A percentile compares a stretch with the other conserved stretches of the same genome.
Evolutionary conservation across 2,329 filamentous ascomycete genomes (phyloP).

Genomic region (Didymella arachidicola): DNA sequence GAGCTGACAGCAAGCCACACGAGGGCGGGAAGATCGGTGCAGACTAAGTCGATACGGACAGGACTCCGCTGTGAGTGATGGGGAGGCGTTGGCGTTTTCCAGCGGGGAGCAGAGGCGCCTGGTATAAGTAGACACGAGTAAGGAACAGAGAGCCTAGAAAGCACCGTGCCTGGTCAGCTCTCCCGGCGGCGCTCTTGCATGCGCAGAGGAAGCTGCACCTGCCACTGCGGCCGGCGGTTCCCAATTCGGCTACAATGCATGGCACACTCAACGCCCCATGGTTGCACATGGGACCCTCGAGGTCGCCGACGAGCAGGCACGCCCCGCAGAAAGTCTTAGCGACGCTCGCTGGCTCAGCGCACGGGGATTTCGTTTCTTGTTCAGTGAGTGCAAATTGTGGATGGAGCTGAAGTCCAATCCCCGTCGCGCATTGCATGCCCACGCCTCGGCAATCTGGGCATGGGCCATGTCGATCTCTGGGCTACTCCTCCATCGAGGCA

Average conservation of each 20-base stretch:
- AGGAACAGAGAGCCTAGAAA: constrained; percentile 2
- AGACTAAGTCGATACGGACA: constrained; percentile 12
- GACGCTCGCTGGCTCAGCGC: constrained; percentile 5
- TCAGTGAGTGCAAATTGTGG: constrained; percentile 5
- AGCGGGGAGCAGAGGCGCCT: constrained; percentile 5
- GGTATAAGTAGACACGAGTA: constrained; percentile 14
- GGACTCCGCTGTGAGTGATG: constrained; percentile 6
- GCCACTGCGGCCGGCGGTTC: constrained; percentile 11
- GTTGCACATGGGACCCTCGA: constrained; percentile 32
- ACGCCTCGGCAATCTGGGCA: constrained; percentile 34
- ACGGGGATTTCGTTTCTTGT: background rate
- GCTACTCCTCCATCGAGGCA: constrained; percentile 20
- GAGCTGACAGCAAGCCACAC: constrained; percentile 12
- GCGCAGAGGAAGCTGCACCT: constrained; percentile 14
- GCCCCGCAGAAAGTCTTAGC: constrained; percentile 14
- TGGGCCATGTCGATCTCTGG: constrained; percentile 30
- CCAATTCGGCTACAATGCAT: constrained; percentile 24
- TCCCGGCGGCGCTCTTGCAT: constrained; percentile 8
- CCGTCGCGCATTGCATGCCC: constrained; percentile 13
- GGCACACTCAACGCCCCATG: constrained; percentile 18
- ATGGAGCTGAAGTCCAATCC: constrained; percentile 16
- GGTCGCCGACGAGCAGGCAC: constrained; percentile 26
- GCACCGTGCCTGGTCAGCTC: background rate
- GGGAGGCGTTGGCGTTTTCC: background rate
- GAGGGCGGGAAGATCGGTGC: constrained; percentile 14